Percentiles rank a stretch among this genome's conserved stretches.
These are phyloP conservation scores for Tolypocladium guangdongense DNA, from an alignment of 2,329 filamentous ascomycete genomes.

Conservation along the genomic window DNA sequence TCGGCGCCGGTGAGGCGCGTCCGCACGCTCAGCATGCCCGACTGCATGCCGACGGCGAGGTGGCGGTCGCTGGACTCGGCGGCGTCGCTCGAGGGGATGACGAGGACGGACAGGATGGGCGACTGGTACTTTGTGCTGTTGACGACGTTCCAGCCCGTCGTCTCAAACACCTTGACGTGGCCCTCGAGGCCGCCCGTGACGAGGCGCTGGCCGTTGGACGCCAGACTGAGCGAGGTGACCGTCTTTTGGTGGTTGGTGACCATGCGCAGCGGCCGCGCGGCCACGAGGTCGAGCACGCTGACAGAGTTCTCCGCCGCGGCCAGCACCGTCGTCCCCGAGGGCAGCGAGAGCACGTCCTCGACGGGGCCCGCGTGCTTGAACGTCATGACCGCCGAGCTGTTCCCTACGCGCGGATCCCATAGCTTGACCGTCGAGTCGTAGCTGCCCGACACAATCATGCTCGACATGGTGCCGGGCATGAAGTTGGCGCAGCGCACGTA, in stretches of 20 bases:
- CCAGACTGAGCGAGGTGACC: constrained; percentile 75
- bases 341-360: constrained; percentile 78
- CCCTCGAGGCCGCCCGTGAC: constrained; percentile 87
- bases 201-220: constrained; percentile 68
- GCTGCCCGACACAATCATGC: constrained; percentile 76
- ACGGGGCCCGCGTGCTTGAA: constrained; percentile 91
- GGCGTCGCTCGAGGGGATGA: constrained; percentile 41
- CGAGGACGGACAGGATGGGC: constrained; percentile 73
- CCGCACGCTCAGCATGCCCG: constrained; percentile 79
- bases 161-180: constrained; percentile 95
- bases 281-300: constrained; percentile 84
- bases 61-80: constrained; percentile 67
- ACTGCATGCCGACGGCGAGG: constrained; percentile 89
- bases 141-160: constrained; percentile 91
- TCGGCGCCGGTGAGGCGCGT: constrained; percentile 80
- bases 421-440: constrained; percentile 90
- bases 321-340: constrained; percentile 75
- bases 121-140: constrained; percentile 87
- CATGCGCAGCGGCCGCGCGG: constrained; percentile 75
- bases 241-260: constrained; percentile 97
- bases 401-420: constrained; percentile 78
- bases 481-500: constrained; percentile 85
- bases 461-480: constrained; percentile 62
- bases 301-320: constrained; percentile 79
- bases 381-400: constrained; percentile 62